Conservation (phyloP, 176 grass and related monocot species). For the Puccinellia tenuiflora region DNA sequence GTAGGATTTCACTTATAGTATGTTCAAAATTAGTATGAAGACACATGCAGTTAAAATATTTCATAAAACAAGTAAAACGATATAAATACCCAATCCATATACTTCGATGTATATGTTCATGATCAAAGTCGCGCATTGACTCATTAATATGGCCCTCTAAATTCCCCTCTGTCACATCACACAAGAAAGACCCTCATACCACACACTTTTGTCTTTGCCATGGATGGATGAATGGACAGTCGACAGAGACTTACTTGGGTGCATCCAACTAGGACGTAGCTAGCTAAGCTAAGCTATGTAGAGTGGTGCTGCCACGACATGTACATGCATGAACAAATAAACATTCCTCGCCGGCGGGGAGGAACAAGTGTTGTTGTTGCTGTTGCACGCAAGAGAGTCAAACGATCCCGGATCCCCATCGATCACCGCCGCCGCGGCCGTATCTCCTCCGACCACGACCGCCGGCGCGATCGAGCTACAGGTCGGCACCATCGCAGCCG, state of each 20-base stretch:
- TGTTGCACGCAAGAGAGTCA: conserved; percentile 2
- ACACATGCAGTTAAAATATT: too few relatives aligned
- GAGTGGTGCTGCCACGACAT: not conserved
- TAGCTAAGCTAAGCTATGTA: not conserved
- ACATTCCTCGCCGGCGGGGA: too few relatives aligned
- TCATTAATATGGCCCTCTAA: too few relatives aligned
- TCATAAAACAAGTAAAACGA: too few relatives aligned
- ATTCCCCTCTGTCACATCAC: not conserved
- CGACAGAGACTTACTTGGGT: not conserved
- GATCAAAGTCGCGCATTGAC: too few relatives aligned
- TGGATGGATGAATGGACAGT: not conserved
- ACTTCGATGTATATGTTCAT: too few relatives aligned
- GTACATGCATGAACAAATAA: too few relatives aligned
- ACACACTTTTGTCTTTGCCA: not conserved
- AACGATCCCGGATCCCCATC: conserved; percentile 10
- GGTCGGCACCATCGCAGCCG: conserved; percentile 56
- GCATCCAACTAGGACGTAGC: not conserved
- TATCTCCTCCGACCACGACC: conserved; percentile 22
- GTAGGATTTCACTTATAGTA: too few relatives aligned
- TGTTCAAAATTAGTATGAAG: too few relatives aligned
- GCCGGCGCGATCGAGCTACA: conserved; percentile 1
- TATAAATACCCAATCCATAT: too few relatives aligned
- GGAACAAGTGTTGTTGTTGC: not conserved
- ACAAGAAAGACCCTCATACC: not conserved
- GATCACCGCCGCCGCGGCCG: conserved; percentile 19